Evolutionary conservation across 2,329 filamentous ascomycete genomes (phyloP).

Genomic region (Ramularia endophylla): DNA sequence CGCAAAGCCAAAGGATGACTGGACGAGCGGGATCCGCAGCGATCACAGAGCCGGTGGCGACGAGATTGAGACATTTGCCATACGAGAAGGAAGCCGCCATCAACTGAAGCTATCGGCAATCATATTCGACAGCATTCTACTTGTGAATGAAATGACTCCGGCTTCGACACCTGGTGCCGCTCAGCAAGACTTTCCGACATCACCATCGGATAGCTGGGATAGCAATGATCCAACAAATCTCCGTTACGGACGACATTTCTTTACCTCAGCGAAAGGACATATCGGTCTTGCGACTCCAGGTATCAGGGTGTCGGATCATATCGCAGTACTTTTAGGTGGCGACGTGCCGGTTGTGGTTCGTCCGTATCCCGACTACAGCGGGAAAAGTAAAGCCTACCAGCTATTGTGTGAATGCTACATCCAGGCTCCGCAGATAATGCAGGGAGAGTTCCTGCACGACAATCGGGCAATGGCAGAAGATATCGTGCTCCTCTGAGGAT

Average conservation of each 20-base stretch:
- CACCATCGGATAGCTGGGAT: conserved; percentile 7
- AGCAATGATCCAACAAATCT: conserved; percentile 10
- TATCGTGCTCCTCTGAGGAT: conserved; percentile 26
- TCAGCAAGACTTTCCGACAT: conserved; percentile 8
- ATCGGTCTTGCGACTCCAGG: conserved; percentile 24
- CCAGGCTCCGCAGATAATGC: conserved; percentile 21
- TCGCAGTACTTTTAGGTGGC: conserved; percentile 24
- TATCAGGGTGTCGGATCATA: conserved; percentile 17
- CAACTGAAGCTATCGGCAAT: conserved; percentile 23
- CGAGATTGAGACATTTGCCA: conserved; percentile 20
- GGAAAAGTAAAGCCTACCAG: conserved; percentile 16
- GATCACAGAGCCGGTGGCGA: conserved; percentile 25
- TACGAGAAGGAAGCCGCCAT: conserved; percentile 15
- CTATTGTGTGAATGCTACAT: conserved; percentile 28
- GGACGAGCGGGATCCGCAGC: conserved; percentile 21
- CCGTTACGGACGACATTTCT: conserved; percentile 25
- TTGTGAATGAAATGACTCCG: conserved; percentile 21
- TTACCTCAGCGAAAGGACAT: conserved; percentile 21
- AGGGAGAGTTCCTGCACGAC: conserved; percentile 18
- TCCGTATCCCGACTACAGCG: conserved; percentile 8
- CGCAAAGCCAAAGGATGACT: conserved; percentile 17
- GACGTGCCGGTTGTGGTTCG: conserved; percentile 29
- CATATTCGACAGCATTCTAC: conserved; percentile 21
- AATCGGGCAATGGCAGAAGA: conserved; percentile 20
- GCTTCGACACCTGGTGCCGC: conserved; percentile 18